Base-by-base conservation (phyloP, 2,329 filamentous ascomycete genomes). In the Ophiostoma tasmaniense region DNA sequence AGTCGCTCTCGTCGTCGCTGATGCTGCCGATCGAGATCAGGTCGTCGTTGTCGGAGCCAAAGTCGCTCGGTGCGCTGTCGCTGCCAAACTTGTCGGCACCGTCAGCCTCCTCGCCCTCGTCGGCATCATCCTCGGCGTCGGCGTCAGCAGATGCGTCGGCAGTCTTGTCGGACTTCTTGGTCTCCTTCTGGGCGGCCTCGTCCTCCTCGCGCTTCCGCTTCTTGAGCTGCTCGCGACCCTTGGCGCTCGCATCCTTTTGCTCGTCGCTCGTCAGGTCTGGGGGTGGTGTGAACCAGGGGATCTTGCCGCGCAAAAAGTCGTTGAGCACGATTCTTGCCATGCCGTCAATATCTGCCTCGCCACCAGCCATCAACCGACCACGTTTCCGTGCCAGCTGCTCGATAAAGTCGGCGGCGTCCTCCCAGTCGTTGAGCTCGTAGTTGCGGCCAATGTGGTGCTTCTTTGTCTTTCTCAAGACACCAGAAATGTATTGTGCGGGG, bases 311-410 rank as follows among this genome's bases (percentile, higher is more conserved):
- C 76, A 98, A 87, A 77, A 98, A 99, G 76, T 99, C 95, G 75
- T 97, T 98, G 70, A 99, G 81, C 0, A 99, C 90, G 88, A 97
- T 97, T 79, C 97, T 97, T 1, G 95, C 95, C 65, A 97, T 93
- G 74, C 93, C 93, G 75, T 98, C 94, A 68, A 97, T 81, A 78
- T 99, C 95, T 3, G 94, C 90, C 77, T 98, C 95, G n/a, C 94
- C 95, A 70, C 92, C 94, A 77, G 64, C 67, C 20, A 98, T 81
- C 25, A 99, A 80, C 74, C 93, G 86, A 20, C 95, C 95, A 70
- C 89, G 88, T 78, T 97, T 98, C 69, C 93, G 84, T 10, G 93
- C 94, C 2, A 99, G 82, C 35, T 92, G 81, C 75, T 97, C 94
- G 1, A 99, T 82, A 75, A 99, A 96, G 71, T 94, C 89, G 17